Evolutionary conservation across 371 early-diverging fungal species (phyloP), one percentile per base, ranked within the genome.

Genomic region (Encephalitozoon cuniculi): DNA sequence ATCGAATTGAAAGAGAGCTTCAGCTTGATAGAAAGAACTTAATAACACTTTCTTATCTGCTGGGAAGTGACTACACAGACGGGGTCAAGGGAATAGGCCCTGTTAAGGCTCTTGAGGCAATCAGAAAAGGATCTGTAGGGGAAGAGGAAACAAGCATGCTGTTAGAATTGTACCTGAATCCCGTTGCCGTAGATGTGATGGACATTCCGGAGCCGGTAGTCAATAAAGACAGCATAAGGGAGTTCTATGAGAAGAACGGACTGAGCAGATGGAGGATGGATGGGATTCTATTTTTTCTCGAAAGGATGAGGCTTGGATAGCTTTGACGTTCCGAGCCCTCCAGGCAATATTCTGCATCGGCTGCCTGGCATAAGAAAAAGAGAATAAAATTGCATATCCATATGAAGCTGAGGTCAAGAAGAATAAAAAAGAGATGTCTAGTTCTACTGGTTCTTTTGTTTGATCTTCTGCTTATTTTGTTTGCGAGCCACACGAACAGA

Each of bases 1-100:
- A 86, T 21, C 87, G 89, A 63, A 84, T 95, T 34, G 87, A 88
- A 73, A 76, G 85, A 18, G 87, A 89, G 70, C 85, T 94, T 85
- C 85, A 83, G 11, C 84, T 96, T 49, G 80, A 85, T 40, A 85
- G 91, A 68, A 83, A 88, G 37, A 88, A 89, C 51, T 79, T 97
- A 78, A 89, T 96, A 25, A 87, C 89, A 34, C 79, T 97, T 41
- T 92, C 95, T 1, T 91, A 90, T 73, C 79, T 97, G 1, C 86
- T 97, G 6, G 97, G 97, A 4, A 93, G 93, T 79, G 99, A 99
- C 86, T 99, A 97, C 81, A 91, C 94, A 0, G 87, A 88, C n/a
- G 99, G 99, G 0, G 86, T 96, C 37, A 86, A 88, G 37, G 93
- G 94, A 3, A 83, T 96, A 25, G 97, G 99, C n/a, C 88, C 90